Conservation (phyloP, 208 protist species). For the Eutreptiella sp. region DNA sequence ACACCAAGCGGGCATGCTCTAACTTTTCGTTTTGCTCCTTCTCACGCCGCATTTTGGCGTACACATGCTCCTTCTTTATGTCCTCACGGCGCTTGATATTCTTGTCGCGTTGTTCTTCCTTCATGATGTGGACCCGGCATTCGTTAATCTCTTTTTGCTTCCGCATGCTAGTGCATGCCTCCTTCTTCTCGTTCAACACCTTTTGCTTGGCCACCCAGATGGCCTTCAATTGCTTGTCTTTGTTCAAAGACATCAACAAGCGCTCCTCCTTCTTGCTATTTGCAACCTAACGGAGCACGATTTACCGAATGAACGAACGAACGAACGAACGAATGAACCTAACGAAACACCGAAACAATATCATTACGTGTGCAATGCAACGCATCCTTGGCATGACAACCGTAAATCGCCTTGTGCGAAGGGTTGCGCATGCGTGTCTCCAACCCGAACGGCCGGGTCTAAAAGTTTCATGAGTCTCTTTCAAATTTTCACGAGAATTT, state of each 20-base stretch:
- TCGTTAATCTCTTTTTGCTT: constrained; percentile 30
- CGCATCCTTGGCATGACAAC: no score
- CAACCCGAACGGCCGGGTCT: no score
- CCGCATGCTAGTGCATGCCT: not conserved
- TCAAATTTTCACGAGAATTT: no score
- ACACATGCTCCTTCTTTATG: constrained; percentile 4
- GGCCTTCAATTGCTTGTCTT: constrained; percentile 19
- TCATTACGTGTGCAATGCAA: no score
- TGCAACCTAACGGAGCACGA: no score
- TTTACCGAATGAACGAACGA: no score
- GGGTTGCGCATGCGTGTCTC: no score
- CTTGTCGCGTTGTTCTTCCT: constrained; percentile 12
- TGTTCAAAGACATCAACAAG: constrained; percentile 23
- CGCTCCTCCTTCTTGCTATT: constrained; percentile 23
- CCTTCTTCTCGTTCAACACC: constrained; percentile 10
- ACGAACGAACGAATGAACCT: no score
- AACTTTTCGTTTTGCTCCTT: constrained; percentile 11
- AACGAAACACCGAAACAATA: no score
- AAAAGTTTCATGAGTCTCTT: no score
- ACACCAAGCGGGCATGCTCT: not conserved
- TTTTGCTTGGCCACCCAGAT: constrained; percentile 20
- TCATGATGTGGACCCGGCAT: constrained; percentile 24
- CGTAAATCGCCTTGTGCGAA: no score
- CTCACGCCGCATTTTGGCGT: not conserved
- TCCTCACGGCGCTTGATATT: constrained; percentile 9